Conservation (phyloP, 2,329 filamentous ascomycete genomes). For the Phyllosticta paracitricarpa region DNA sequence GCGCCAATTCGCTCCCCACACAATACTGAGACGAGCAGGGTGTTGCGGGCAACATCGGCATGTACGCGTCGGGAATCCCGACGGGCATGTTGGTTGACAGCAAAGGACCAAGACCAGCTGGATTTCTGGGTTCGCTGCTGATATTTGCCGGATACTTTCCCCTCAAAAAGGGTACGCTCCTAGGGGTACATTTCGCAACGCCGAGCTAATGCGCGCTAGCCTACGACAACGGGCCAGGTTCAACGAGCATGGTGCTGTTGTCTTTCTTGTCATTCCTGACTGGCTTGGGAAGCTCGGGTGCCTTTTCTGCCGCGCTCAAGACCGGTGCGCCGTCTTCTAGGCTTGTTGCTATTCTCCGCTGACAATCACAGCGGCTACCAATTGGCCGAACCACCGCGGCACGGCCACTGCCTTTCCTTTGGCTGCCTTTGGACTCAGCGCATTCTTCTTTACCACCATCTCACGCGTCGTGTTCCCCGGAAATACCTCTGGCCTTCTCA, state of each 20-base stretch:
- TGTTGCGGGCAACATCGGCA: conserved; percentile 76
- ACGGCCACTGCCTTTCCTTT: conserved; percentile 91
- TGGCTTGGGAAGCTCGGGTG: conserved; percentile 79
- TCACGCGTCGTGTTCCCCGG: conserved; percentile 71
- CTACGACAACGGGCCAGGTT: conserved; percentile 57
- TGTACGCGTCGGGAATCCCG: conserved; percentile 86
- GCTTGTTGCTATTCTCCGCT: neutral
- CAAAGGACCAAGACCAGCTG: conserved; percentile 68
- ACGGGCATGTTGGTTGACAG: conserved; percentile 79
- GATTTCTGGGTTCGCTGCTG: conserved; percentile 62
- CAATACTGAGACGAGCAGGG: conserved; percentile 30
- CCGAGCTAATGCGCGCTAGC: conserved; percentile 40
- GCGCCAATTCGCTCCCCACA: conserved; percentile 1
- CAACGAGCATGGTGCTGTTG: conserved; percentile 47
- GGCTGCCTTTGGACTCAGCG: conserved; percentile 86
- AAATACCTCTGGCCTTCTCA: conserved; percentile 69
- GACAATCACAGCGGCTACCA: conserved; percentile 58
- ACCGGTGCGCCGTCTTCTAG: conserved; percentile 35
- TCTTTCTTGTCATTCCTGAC: conserved; percentile 81
- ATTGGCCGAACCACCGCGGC: conserved; percentile 83
- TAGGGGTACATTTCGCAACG: neutral
- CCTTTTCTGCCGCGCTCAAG: conserved; percentile 85
- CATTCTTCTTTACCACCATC: conserved; percentile 86
- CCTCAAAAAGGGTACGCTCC: conserved; percentile 48
- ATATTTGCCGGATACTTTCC: conserved; percentile 78